Evolutionary conservation across 2,329 filamentous ascomycete genomes (phyloP).

Genomic region (Tothia fuscella): DNA sequence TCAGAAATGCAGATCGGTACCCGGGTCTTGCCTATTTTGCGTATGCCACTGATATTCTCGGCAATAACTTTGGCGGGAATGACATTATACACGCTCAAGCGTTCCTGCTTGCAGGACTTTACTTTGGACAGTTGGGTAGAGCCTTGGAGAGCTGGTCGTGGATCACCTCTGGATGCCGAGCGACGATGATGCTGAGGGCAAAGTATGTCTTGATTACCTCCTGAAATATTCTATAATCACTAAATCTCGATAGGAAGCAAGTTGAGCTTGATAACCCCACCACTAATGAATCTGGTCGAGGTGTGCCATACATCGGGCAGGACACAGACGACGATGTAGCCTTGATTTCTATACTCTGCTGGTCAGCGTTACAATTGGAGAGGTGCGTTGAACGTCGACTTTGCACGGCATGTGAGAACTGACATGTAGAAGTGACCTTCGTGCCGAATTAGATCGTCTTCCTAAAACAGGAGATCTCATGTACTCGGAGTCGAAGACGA

Average conservation of each 20-base stretch:
- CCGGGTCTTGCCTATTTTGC: constrained; percentile 86
- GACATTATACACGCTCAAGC: constrained; percentile 77
- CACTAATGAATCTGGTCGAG: constrained; percentile 12
- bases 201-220: background rate
- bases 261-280: constrained; percentile 13
- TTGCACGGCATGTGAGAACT: constrained; percentile 12
- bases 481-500: constrained; percentile 2
- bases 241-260: background rate
- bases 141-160: constrained; percentile 75
- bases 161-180: constrained; percentile 49
- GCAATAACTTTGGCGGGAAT: constrained; percentile 65
- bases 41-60: constrained; percentile 74
- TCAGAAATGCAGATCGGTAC: constrained; percentile 54
- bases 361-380: constrained; percentile 88
- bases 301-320: background rate
- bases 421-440: constrained; percentile 54
- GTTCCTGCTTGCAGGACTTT: constrained; percentile 72
- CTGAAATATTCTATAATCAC: background rate
- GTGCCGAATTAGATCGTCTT: constrained; percentile 61
- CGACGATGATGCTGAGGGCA: constrained; percentile 5
- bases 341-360: constrained; percentile 59
- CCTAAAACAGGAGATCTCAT: constrained; percentile 9
- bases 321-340: too few species aligned
- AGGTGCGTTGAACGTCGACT: constrained; percentile 42
- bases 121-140: constrained; percentile 76